Evolutionary conservation across 2,329 filamentous ascomycete genomes (phyloP).

Genomic region (Pseudogymnoascus sp.): DNA sequence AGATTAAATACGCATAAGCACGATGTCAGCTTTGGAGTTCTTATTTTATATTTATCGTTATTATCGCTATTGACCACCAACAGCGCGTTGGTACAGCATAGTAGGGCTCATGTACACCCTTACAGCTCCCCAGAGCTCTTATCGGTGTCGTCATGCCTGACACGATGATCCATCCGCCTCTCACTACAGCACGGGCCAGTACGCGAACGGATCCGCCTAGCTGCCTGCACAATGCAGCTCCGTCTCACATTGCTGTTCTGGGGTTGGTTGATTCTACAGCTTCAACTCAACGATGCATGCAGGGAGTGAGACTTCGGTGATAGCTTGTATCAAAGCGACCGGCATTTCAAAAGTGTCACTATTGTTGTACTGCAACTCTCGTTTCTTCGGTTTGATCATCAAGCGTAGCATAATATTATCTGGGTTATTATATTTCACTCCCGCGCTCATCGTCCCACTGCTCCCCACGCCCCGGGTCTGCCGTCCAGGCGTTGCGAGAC

Average conservation of each 20-base stretch:
- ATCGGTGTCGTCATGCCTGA: conserved; percentile 1
- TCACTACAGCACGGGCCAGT: conserved; percentile 1
- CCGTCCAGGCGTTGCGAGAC: conserved; percentile 8
- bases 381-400: neutral
- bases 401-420: conserved; percentile 7
- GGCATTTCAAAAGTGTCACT: neutral
- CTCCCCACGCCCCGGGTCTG: neutral
- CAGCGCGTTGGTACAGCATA: neutral
- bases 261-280: neutral
- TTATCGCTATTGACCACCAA: neutral
- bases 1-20: neutral
- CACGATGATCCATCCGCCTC: neutral
- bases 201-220: neutral
- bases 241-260: conserved; percentile 6
- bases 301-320: neutral
- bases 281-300: conserved; percentile 2
- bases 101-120: neutral
- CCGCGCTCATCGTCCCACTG: neutral
- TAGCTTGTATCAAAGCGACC: neutral
- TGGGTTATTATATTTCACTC: conserved; percentile 5
- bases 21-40: neutral
- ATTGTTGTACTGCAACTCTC: neutral
- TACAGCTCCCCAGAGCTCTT: conserved; percentile 2
- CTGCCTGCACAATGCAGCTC: neutral
- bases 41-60: neutral